A percentile compares a stretch with the other conserved stretches of the same genome.
Evolutionary conservation across 352 stramenopile genomes (phyloP).

Genomic region (Thalassiosira mediterranea): DNA sequence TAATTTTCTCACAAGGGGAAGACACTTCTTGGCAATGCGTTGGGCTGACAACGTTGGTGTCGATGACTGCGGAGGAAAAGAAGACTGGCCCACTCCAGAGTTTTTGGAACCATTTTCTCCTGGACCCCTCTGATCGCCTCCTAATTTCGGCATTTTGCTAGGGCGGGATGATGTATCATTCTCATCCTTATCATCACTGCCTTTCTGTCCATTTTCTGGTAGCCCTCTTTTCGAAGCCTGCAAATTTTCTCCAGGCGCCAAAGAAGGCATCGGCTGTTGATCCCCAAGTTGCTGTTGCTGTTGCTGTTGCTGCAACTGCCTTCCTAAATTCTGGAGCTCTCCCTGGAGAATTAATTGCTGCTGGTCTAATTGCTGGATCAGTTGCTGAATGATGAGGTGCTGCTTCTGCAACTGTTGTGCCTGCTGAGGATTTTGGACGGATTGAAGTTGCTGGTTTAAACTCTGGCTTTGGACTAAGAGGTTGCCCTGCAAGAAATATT

Average conservation of each 20-base stretch:
- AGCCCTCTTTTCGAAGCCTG: too few relatives aligned
- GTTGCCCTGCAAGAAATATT: conserved; percentile 32
- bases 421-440: conserved; percentile 44
- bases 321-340: conserved; percentile 59
- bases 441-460: conserved; percentile 57
- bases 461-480: conserved; percentile 61
- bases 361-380: conserved; percentile 64
- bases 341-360: conserved; percentile 66
- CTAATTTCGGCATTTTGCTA: too few relatives aligned
- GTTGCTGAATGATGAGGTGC: conserved; percentile 60
- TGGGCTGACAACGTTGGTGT: conserved; percentile 89
- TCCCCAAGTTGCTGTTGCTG: too few relatives aligned
- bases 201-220: too few relatives aligned
- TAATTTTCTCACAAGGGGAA: conserved; percentile 92
- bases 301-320: too few relatives aligned
- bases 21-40: conserved; percentile 90
- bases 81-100: too few relatives aligned
- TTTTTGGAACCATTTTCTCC: too few relatives aligned
- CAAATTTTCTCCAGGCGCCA: too few relatives aligned
- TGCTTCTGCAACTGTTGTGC: conserved; percentile 67
- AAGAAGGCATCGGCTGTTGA: too few relatives aligned
- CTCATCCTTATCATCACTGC: too few relatives aligned
- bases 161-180: too few relatives aligned
- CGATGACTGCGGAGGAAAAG: conserved; percentile 88
- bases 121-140: conserved; percentile 85